Percentiles rank a stretch among this genome's conserved stretches.
Conservation (phyloP, 352 stramenopile species). For the Globisporangium spiculum region DNA sequence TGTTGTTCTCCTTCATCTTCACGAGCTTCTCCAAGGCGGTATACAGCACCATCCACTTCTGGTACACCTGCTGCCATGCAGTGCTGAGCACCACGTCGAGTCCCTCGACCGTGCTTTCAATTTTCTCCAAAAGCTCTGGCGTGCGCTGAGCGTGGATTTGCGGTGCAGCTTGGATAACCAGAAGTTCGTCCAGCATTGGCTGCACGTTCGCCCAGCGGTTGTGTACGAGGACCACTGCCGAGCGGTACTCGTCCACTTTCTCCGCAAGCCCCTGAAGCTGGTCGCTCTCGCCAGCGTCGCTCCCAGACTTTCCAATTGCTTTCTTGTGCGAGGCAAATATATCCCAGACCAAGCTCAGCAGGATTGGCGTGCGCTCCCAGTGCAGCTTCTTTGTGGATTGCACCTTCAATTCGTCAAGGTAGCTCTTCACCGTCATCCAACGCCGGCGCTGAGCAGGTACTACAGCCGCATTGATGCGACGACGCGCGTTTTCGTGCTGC, state of each 20-base stretch:
- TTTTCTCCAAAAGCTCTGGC: slow-evolving; percentile 35
- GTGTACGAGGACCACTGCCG: slow-evolving; percentile 51
- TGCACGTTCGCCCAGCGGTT: slow-evolving; percentile 70
- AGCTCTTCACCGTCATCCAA: slow-evolving; percentile 56
- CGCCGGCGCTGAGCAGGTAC: slow-evolving; percentile 56
- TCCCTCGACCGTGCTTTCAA: slow-evolving; percentile 51
- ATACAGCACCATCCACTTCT: slow-evolving; percentile 54
- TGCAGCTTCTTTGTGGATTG: slow-evolving; percentile 53
- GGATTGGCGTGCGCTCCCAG: slow-evolving; percentile 58
- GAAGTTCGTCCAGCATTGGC: slow-evolving; percentile 56
- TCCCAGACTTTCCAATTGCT: slow-evolving; percentile 5
- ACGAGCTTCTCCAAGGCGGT: slow-evolving; percentile 52
- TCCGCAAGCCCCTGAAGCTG: slow-evolving; percentile 33
- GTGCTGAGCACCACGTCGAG: slow-evolving; percentile 61
- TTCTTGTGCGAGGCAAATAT: slow-evolving; percentile 51
- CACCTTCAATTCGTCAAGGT: slow-evolving; percentile 49
- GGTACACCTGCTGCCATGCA: slow-evolving; percentile 54
- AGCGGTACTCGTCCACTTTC: slow-evolving; percentile 43
- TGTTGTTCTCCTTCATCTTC: slow-evolving; percentile 54
- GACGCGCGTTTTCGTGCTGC: slow-evolving; percentile 50
- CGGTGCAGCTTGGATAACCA: slow-evolving; percentile 42
- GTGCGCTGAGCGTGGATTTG: slow-evolving; percentile 62
- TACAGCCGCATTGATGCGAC: slow-evolving; percentile 57
- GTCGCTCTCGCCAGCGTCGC: slow-evolving; percentile 25
- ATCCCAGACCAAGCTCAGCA: slow-evolving; percentile 70